Evolutionary conservation across 176 grass and related monocot species (phyloP), one percentile per base, ranked within the genome.

Genomic region (Eleusine indica): DNA sequence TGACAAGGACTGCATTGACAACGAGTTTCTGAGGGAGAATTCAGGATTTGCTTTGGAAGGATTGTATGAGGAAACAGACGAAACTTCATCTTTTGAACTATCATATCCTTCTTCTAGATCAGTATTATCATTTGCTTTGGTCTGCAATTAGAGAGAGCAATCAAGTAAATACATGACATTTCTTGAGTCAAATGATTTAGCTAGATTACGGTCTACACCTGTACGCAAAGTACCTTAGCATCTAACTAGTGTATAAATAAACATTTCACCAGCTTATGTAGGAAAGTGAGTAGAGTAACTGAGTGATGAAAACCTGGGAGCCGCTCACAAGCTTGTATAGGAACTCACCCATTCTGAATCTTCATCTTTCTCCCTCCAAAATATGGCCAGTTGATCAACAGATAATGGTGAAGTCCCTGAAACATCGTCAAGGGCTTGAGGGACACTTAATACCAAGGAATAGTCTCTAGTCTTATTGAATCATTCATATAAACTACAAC

Each of bases 61-160:
- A 52, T 94, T 94, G 39, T 92, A 96, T 54, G 96, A 99, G 56
- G 96, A 99, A 92, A 99, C 83, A 39, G 96, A 99, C 49, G 93
- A 96, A 58, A 96, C 87, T 93, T 99, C 96, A 90, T 99, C 96
- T 82, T 87, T 99, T 16, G 93, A 96, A 85, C 91, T 99, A 86
- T 99, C 93, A 39, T 99, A 99, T 78, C 91, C 93, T 89, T 99
- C 96, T 78, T 94, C 96, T 28, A 86, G 87, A 79, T 99, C 96
- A 70, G 77, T 76, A 82, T 94, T 92, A 67, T 99, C 91, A 86
- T 90, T 94, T 77, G 85, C 91, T 86, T 83, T 93, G 68, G 22
- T 71, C 96, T 99, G 84, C 54, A 69, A 74, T 81, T 85, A 76
- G 46, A 83, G 70, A 61, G 35, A 80, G 46, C 11, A 71, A 76